Evolutionary conservation across 2,329 filamentous ascomycete species (phyloP).

Genomic region (Laburnicola sp.): DNA sequence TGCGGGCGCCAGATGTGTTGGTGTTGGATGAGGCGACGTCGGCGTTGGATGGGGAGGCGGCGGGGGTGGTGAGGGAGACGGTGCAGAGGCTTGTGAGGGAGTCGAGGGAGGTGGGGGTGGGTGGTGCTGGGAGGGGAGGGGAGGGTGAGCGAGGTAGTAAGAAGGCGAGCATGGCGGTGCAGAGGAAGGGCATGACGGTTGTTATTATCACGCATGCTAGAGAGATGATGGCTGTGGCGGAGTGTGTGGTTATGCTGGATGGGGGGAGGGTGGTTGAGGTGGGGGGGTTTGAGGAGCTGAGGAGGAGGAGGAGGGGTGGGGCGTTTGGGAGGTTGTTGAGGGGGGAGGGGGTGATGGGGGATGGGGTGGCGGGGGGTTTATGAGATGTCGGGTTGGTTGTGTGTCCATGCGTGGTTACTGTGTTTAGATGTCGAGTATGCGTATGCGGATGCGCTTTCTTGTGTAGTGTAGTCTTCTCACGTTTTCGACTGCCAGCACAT

Average conservation of each 20-base stretch:
- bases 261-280: constrained; percentile 68
- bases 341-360: constrained; percentile 44
- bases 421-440: no score
- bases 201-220: constrained; percentile 79
- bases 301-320: constrained; percentile 22
- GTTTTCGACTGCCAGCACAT: no score
- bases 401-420: no score
- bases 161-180: constrained; percentile 18
- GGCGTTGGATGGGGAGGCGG: constrained; percentile 72
- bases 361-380: neutral
- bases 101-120: constrained; percentile 13
- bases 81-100: constrained; percentile 57
- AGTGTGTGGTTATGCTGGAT: constrained; percentile 71
- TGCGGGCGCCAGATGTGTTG: constrained; percentile 70
- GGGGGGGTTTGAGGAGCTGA: constrained; percentile 67
- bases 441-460: no score
- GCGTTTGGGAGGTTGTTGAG: constrained; percentile 44
- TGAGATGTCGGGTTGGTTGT: no score
- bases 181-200: constrained; percentile 61
- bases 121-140: constrained; percentile 19
- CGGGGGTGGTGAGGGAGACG: constrained; percentile 65
- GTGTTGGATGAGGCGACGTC: constrained; percentile 88
- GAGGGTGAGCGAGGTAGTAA: constrained; percentile 2
- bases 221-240: constrained; percentile 84
- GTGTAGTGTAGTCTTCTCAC: no score